Conservation (phyloP, 495 filamentous ascomycete genomes). For the Neurospora hispaniola region DNA sequence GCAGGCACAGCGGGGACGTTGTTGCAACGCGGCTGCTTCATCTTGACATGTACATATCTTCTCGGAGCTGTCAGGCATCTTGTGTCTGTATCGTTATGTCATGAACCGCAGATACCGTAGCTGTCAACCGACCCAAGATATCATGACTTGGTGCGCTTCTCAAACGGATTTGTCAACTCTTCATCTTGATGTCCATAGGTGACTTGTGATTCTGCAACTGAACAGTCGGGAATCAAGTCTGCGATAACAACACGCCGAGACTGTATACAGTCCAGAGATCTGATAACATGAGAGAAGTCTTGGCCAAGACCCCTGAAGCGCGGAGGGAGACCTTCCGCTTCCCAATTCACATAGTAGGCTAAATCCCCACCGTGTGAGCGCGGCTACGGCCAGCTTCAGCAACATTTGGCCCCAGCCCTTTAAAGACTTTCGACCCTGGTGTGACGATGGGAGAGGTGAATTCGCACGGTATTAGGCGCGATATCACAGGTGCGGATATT, state of each 20-base stretch:
- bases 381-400: conserved; percentile 2
- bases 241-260: background rate
- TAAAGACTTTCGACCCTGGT: background rate
- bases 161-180: background rate
- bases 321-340: conserved; percentile 24
- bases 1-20: background rate
- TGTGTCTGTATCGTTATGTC: background rate
- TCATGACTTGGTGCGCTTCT: background rate
- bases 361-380: conserved; percentile 4
- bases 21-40: background rate
- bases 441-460: background rate
- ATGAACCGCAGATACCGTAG: background rate
- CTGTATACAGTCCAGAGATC: background rate
- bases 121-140: background rate
- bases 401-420: background rate
- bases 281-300: background rate
- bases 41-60: background rate
- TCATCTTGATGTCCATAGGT: background rate
- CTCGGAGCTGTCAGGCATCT: background rate
- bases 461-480: background rate
- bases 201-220: background rate
- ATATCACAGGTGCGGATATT: background rate
- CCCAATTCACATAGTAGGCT: conserved; percentile 19
- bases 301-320: conserved; percentile 10
- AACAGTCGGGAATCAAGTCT: background rate